Evolutionary conservation across 371 early-diverging fungal genomes (phyloP).

Genomic region (Coemansia sp.): DNA sequence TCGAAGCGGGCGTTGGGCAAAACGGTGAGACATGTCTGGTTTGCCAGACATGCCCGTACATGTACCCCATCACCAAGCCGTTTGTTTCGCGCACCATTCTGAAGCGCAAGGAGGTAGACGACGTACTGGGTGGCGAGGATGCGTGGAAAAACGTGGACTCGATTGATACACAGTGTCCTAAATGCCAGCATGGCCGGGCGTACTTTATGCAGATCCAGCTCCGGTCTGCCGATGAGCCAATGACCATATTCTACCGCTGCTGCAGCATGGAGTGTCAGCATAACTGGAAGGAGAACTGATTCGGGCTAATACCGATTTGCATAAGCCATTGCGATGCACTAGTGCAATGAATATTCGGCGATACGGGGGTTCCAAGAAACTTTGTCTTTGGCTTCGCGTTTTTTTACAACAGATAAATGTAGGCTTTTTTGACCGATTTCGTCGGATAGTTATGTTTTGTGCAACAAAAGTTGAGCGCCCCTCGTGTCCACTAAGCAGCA

Average conservation of each 20-base stretch:
- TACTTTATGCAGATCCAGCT: constrained; percentile 94
- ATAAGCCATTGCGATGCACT: no score
- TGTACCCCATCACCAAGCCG: constrained; percentile 58
- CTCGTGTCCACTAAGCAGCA: no score
- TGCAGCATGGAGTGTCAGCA: constrained; percentile 32
- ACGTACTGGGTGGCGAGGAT: constrained; percentile 89
- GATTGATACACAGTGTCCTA: constrained; percentile 83
- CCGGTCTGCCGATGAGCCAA: constrained; percentile 95
- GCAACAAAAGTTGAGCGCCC: no score
- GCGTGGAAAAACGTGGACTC: constrained; percentile 92
- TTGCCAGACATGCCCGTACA: constrained; percentile 90
- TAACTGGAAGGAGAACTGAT: constrained; percentile 35
- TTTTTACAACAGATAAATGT: no score
- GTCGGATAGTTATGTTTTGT: no score
- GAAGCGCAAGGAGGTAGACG: constrained; percentile 87
- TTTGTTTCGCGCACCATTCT: constrained; percentile 50
- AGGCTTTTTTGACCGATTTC: no score
- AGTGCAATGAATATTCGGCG: no score
- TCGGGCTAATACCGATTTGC: background rate
- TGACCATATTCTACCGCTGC: constrained; percentile 53
- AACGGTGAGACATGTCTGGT: constrained; percentile 67
- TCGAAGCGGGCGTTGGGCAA: constrained; percentile 59
- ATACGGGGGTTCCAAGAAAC: no score
- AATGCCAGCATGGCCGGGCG: constrained; percentile 85
- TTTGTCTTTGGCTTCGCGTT: no score